Percentiles rank a stretch among this genome's conserved stretches.
phyloP scores from a whole-genome alignment of 257 asterid genomes.

The Solanum chiquidenum region DNA sequence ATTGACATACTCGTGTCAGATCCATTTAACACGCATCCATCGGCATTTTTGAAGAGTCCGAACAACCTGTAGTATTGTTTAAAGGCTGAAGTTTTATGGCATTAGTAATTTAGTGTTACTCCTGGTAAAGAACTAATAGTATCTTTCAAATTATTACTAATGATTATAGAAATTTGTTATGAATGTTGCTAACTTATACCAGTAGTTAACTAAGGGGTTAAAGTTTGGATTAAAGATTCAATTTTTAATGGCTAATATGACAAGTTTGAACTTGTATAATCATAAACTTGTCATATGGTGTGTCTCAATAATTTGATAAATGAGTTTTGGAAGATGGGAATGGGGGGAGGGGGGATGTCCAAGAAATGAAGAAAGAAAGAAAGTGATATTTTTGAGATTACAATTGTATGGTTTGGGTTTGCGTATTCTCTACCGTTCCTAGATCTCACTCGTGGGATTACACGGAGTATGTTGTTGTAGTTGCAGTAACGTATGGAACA shows the following conservation, averaged over 20 bases:
- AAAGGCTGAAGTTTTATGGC: neutral
- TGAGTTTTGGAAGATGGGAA: neutral
- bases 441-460: neutral
- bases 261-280: neutral
- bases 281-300: neutral
- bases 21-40: neutral
- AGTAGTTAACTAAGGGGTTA: neutral
- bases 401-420: neutral
- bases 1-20: neutral
- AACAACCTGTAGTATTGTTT: neutral
- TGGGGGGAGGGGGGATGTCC: neutral
- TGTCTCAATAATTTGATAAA: neutral
- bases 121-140: neutral
- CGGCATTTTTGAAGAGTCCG: neutral
- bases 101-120: neutral
- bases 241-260: neutral
- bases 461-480: neutral
- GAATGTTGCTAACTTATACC: neutral
- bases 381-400: neutral
- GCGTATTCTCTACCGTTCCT: neutral
- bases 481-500: neutral
- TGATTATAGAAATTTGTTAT: neutral
- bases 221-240: neutral
- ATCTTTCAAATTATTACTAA: neutral
- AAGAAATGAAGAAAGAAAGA: neutral